A percentile compares a stretch with the other conserved stretches of the same genome.
phyloP scores from a whole-genome alignment of 2,329 filamentous ascomycete genomes.

The Xylariaceae sp. region DNA sequence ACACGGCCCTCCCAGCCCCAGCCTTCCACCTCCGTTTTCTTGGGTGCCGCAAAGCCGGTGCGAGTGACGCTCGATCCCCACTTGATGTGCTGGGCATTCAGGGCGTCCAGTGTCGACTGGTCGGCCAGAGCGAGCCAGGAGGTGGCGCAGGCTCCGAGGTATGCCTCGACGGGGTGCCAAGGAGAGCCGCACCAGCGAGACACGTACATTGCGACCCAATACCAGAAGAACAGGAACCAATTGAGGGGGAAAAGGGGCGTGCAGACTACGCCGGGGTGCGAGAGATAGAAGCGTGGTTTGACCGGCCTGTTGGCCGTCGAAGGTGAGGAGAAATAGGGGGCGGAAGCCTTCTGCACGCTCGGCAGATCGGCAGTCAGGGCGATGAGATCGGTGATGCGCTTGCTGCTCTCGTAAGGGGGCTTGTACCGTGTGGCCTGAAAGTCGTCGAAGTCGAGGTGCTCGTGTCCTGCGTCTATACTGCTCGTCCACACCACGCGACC shows the following conservation, averaged over 20 bases:
- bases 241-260: constrained; percentile 81
- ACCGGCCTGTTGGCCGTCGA: constrained; percentile 32
- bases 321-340: constrained; percentile 58
- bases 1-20: constrained; percentile 76
- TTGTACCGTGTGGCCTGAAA: constrained; percentile 71
- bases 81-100: constrained; percentile 66
- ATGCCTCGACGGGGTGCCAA: constrained; percentile 83
- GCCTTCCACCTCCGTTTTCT: constrained; percentile 81
- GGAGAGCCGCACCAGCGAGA: constrained; percentile 81
- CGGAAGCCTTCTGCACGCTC: constrained; percentile 61
- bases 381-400: constrained; percentile 85
- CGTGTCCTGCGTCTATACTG: constrained; percentile 71
- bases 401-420: constrained; percentile 82
- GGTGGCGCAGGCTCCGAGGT: constrained; percentile 76
- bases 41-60: constrained; percentile 64
- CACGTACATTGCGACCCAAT: constrained; percentile 71
- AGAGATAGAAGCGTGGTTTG: constrained; percentile 73
- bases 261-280: constrained; percentile 85
- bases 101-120: constrained; percentile 64
- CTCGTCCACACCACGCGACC: constrained; percentile 87
- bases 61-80: constrained; percentile 80
- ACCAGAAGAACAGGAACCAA: constrained; percentile 71
- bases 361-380: constrained; percentile 75
- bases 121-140: constrained; percentile 79
- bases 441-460: constrained; percentile 68